Evolutionary conservation across 2,329 filamentous ascomycete species (phyloP), one percentile per base, ranked within the genome.

Genomic region (Pseudopithomyces maydicus): DNA sequence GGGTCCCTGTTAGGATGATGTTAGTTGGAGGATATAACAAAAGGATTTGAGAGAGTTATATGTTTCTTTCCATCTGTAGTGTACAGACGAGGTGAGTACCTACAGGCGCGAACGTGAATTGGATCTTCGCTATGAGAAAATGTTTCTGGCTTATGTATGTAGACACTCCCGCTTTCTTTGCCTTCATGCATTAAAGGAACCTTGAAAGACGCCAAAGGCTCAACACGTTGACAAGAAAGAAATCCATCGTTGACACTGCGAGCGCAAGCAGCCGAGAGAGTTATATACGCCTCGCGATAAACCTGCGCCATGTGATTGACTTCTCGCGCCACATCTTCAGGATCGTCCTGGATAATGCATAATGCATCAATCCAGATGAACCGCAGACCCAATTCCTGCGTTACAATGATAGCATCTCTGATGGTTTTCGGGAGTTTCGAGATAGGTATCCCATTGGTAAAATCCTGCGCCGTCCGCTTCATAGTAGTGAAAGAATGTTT

Each of bases 301-400:
- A 62, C 50, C 8, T 52, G 26, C 6, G 43, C 35, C 61, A 64
- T 60, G n/a, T 62, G 56, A 4, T 43, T 49, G 29, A 60, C 51
- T 26, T 64, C 61, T 20, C 47, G 35, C 5, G 45, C 17, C 14
- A 52, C 26, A 22, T 63, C 57, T 35, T 58, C 51, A 4, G 52
- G 38, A 33, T 57, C 58, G 29, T 63, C 55, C 36, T 63, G 60
- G 15, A 63, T 58, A 26, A 65, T 65, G 32, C 62, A 65, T 15
- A 63, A 49, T 20, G 33, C 44, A 29, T 65, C 62, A 7, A 63
- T 57, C 62, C 62, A 64, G 8, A 63, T 43, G 41, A 56, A 63
- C 10, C 52, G 44, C 11, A 58, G 15, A 2, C 55, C 55, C 1
- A 63, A 29, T 38, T 47, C 54, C 11, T 23, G 44, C 8, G 55